Base-by-base conservation (phyloP, 1,139 yeast genomes). In the Yamadazyma sp. region DNA sequence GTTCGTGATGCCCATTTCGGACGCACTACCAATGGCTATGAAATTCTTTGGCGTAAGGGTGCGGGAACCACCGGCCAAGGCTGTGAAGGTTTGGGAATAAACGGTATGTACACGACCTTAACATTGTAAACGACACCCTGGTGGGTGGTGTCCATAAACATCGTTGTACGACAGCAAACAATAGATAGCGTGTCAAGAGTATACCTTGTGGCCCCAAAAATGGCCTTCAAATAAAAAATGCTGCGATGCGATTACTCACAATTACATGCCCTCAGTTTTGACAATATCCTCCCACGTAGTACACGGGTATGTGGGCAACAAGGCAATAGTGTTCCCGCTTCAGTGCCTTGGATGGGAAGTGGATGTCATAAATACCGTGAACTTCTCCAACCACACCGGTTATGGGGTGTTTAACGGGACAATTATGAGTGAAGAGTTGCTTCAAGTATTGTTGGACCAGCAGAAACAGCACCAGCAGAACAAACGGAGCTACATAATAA, bases 271-370 rank as follows among this genome's bases (percentile, higher is more conserved):
- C 6, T 24, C 38, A 6, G 29, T 51, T 17, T 45, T 60, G 21
- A 48, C 86, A 2, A 73, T 86, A 6, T 90, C 84, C 57, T 83
- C 92, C 6, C 95, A 86, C 57, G 95, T 87, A 2, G 85, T 80
- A 3, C 95, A 87, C 53, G 96, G 96, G 3, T 86, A 85, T 52
- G 95, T 86, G 12, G 95, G 95, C 1, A 85, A 84, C 55, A 73
- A 82, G 41, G 89, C 94, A 1, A 81, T 87, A 1, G 80, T 87
- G 0, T 85, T 87, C 57, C 95, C 96, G 0, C 61, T 87, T 10
- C 96, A 87, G 53, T 73, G 71, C 39, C 62, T 70, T 9, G 92
- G 92, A 3, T 88, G 95, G 95, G 86, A 88, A 50, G 95, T 86
- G 10, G 95, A 87, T 56, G 80, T 76, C 9, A 58, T 87, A 45